Percentiles rank a stretch among this genome's conserved stretches.
Evolutionary conservation across 257 asterid genomes (phyloP).

Genomic region (Lithospermum erythrorhizon): DNA sequence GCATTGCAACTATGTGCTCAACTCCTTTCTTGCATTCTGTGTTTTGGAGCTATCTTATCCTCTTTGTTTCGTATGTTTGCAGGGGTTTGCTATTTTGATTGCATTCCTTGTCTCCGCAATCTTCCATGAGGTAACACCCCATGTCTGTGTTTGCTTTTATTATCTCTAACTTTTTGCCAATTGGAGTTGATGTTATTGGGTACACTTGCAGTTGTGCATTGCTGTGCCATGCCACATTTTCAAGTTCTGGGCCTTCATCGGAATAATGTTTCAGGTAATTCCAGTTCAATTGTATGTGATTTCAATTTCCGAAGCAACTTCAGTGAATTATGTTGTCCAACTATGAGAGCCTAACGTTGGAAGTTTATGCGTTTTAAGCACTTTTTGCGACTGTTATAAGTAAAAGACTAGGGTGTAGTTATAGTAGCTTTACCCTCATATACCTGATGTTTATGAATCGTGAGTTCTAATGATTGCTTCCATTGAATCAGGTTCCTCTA

Average conservation of each 20-base stretch:
- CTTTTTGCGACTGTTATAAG: too few relatives aligned
- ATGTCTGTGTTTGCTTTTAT: conserved; percentile 1
- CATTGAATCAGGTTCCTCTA: conserved; percentile 65
- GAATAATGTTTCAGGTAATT: conserved; percentile 89
- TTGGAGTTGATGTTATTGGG: conserved; percentile 5
- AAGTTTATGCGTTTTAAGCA: background rate
- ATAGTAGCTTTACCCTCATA: too few relatives aligned
- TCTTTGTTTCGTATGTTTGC: conserved; percentile 6
- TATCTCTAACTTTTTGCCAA: background rate
- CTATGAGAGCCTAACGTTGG: background rate
- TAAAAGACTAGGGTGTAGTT: too few relatives aligned
- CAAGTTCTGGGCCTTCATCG: conserved; percentile 92
- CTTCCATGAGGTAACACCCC: conserved; percentile 77
- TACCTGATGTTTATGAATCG: background rate
- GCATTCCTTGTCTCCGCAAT: conserved; percentile 82
- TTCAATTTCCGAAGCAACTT: background rate
- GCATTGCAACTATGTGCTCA: too few relatives aligned
- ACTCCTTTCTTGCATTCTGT: too few relatives aligned
- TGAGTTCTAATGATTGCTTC: background rate
- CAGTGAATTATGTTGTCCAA: too few relatives aligned
- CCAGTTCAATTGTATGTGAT: conserved; percentile 1
- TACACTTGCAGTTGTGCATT: conserved; percentile 58
- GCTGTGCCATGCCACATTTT: conserved; percentile 97
- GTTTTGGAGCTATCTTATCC: background rate
- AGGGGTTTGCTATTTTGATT: conserved; percentile 73